These are phyloP conservation scores for Mimosa pudica DNA, from an alignment of 306 rosid genomes.

Conservation along the genomic window DNA sequence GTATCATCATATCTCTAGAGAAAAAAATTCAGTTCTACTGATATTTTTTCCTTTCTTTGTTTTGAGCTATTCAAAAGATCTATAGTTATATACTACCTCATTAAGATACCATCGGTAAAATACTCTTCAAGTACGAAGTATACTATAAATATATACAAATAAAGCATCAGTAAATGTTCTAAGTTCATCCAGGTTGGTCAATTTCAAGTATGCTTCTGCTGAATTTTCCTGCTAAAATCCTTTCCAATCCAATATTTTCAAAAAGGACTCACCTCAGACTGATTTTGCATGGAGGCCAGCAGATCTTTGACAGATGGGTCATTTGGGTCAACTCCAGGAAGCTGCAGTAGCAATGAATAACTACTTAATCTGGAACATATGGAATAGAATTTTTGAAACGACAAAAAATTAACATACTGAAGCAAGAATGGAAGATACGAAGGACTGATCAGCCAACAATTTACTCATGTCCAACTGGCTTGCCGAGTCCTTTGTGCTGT, in stretches of 20 bases:
- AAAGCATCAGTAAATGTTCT: background rate
- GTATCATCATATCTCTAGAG: background rate
- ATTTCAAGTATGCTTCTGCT: conserved; percentile 12
- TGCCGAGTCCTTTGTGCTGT: conserved; percentile 58
- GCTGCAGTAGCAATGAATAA: conserved; percentile 61
- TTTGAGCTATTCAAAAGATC: background rate
- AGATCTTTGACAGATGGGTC: conserved; percentile 96
- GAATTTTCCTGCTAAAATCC: conserved; percentile 11
- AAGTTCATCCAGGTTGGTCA: conserved; percentile 8
- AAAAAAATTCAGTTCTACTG: background rate
- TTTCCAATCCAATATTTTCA: conserved; percentile 6
- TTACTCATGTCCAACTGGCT: conserved; percentile 81
- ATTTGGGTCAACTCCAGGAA: conserved; percentile 98
- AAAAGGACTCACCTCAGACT: conserved; percentile 57
- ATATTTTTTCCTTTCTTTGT: background rate
- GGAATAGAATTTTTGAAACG: conserved; percentile 17
- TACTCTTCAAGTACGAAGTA: background rate
- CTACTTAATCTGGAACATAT: conserved; percentile 13
- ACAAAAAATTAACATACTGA: conserved; percentile 54
- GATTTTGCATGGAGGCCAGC: conserved; percentile 95
- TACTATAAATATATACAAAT: background rate
- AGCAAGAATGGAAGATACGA: conserved; percentile 90
- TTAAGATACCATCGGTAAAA: background rate
- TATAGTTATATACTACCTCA: background rate
- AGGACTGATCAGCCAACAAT: conserved; percentile 90